Evolutionary conservation across 2,329 filamentous ascomycete genomes (phyloP).

Genomic region (Didymella pinodella): DNA sequence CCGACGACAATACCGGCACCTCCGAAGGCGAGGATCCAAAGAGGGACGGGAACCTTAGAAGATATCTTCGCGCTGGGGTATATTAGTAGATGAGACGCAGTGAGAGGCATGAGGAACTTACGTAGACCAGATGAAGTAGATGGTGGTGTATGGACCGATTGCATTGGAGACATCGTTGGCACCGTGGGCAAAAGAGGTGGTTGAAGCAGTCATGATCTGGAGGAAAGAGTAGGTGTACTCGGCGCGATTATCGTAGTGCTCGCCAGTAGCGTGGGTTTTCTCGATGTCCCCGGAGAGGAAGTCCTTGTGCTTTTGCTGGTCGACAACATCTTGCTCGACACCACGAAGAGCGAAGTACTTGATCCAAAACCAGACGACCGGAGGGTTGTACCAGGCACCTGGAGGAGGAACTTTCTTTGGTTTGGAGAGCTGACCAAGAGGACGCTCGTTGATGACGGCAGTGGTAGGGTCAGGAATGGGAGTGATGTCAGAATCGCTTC

Average conservation of each 20-base stretch:
- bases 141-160: neutral
- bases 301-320: constrained; percentile 52
- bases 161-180: neutral
- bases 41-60: constrained; percentile 54
- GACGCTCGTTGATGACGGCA: neutral
- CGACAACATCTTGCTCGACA: constrained; percentile 59
- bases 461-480: neutral
- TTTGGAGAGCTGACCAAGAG: neutral
- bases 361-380: constrained; percentile 56
- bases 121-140: neutral
- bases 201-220: neutral
- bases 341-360: constrained; percentile 60
- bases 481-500: neutral
- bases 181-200: neutral
- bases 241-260: neutral
- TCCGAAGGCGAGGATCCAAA: constrained; percentile 65
- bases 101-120: neutral
- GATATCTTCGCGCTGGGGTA: neutral
- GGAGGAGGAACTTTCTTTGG: neutral
- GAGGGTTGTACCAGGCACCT: constrained; percentile 55
- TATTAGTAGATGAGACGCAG: neutral
- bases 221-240: neutral
- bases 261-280: neutral
- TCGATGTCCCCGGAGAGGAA: constrained; percentile 55
- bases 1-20: constrained; percentile 63